A percentile compares a stretch with the other conserved stretches of the same genome.
phyloP scores from a whole-genome alignment of 2,329 filamentous ascomycete genomes.

The Colletotrichum cereale region DNA sequence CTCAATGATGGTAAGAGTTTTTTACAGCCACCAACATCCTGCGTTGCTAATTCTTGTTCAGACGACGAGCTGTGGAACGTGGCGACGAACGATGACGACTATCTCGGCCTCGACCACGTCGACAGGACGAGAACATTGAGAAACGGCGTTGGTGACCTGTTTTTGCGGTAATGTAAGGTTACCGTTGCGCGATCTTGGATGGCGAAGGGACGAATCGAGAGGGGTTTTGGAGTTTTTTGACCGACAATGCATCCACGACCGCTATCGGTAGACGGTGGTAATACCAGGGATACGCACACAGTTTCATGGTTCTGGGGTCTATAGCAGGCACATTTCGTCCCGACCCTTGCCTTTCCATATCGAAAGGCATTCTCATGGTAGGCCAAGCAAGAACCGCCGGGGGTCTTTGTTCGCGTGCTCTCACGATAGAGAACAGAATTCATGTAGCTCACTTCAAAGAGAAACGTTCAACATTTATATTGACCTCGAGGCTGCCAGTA shows the following conservation, averaged over 20 bases:
- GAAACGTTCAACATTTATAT: slow-evolving; percentile 1
- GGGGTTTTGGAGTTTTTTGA: slow-evolving; percentile 17
- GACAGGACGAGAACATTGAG: slow-evolving; percentile 70
- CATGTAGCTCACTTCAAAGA: slow-evolving; percentile 26
- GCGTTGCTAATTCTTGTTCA: slow-evolving; percentile 46
- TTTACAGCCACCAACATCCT: neutral
- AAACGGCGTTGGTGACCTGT: slow-evolving; percentile 73
- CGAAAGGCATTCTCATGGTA: slow-evolving; percentile 30
- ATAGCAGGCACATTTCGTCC: slow-evolving; percentile 18
- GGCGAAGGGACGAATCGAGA: slow-evolving; percentile 3
- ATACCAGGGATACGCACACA: slow-evolving; percentile 4
- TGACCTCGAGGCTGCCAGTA: neutral
- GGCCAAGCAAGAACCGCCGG: slow-evolving; percentile 26
- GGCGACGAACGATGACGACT: slow-evolving; percentile 67
- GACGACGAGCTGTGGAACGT: slow-evolving; percentile 71
- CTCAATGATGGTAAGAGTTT: slow-evolving; percentile 82
- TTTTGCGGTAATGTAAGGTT: slow-evolving; percentile 59
- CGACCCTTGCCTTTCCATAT: slow-evolving; percentile 11
- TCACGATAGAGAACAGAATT: slow-evolving; percentile 28
- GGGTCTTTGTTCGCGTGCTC: slow-evolving; percentile 13
- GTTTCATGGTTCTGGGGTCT: slow-evolving; percentile 11
- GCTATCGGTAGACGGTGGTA: slow-evolving; percentile 12
- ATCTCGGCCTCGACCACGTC: slow-evolving; percentile 74
- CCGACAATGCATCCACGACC: slow-evolving; percentile 17
- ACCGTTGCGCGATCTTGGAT: slow-evolving; percentile 9